Conservation (phyloP, 352 stramenopile genomes). For the Peronospora belbahrii region DNA sequence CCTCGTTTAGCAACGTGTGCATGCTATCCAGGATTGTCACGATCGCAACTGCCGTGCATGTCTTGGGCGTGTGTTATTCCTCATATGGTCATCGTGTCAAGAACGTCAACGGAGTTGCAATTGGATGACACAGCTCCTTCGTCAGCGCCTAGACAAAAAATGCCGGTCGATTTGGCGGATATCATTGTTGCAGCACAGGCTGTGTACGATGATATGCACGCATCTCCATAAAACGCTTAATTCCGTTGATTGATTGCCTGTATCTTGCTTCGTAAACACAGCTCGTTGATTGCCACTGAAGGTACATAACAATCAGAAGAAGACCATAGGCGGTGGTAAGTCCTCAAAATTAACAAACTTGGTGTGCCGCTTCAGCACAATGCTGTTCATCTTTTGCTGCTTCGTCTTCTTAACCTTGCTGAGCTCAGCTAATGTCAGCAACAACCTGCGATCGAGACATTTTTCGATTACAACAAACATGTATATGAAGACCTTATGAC, state of each 20-base stretch:
- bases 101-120: slow-evolving; percentile 12
- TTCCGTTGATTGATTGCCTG: background rate
- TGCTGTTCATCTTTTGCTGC: too few relatives aligned
- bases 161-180: slow-evolving; percentile 29
- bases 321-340: too few relatives aligned
- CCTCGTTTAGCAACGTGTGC: slow-evolving; percentile 32
- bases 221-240: slow-evolving; percentile 13
- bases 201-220: slow-evolving; percentile 32
- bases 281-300: too few relatives aligned
- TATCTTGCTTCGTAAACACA: too few relatives aligned
- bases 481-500: too few relatives aligned
- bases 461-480: too few relatives aligned
- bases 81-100: slow-evolving; percentile 44
- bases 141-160: slow-evolving; percentile 11
- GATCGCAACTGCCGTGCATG: slow-evolving; percentile 33
- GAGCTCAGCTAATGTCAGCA: too few relatives aligned
- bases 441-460: too few relatives aligned
- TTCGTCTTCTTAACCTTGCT: too few relatives aligned
- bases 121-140: slow-evolving; percentile 22
- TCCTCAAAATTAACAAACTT: too few relatives aligned
- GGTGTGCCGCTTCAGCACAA: too few relatives aligned
- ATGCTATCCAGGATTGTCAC: slow-evolving; percentile 22
- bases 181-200: slow-evolving; percentile 31
- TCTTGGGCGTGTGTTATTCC: slow-evolving; percentile 50
- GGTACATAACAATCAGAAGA: too few relatives aligned